Base-by-base conservation (phyloP, 2,329 filamentous ascomycete species). In the Clonostachys rosea region DNA sequence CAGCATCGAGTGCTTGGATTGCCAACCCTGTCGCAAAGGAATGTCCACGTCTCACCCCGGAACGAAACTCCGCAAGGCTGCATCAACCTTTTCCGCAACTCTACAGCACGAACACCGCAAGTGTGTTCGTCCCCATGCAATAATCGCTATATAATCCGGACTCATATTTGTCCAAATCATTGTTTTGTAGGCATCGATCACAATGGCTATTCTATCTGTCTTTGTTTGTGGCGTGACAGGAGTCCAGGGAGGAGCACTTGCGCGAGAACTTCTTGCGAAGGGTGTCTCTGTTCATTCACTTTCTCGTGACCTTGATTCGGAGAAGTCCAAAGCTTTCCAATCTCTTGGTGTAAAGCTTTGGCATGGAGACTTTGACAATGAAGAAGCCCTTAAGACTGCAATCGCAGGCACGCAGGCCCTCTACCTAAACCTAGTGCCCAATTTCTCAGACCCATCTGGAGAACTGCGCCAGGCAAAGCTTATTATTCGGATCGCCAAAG, bases 151-250 rank as follows among this genome's bases (percentile, higher is more conserved):
- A 30, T 10, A 30, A 10, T 10, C 3, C 3, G 9, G 24, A 8
- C 9, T 30, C 24, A 30, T 3, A 30, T 30, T 10, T 30, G 8
- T 10, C 8, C 24, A 10, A 30, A 30, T 10, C 24, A 30, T 30
- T 30, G 24, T 30, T 10, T 4, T 10, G 3, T 10, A 30, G 24
- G 24, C 24, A 30, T 30, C 8, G 10, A 30, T 30, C 24, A 30
- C 10, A 30, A 30, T 30, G 24, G 24, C 24, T 30, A 30, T 30
- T 30, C 24, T 30, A 30, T 30, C 24, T 30, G 24, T 65, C 36
- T 73, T 72, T 50, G 60, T 73, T 49, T 59, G 57, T 47, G 64
- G 61, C 45, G 66, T 64, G 6, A 73, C 70, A 2, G 70, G 70
- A 33, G 60, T 50, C 37, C 67, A 70, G 49, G 70, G 71, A 43